Evolutionary conservation across 768 basidiomycete genomes (phyloP).

Genomic region (Boletus rex-veris): DNA sequence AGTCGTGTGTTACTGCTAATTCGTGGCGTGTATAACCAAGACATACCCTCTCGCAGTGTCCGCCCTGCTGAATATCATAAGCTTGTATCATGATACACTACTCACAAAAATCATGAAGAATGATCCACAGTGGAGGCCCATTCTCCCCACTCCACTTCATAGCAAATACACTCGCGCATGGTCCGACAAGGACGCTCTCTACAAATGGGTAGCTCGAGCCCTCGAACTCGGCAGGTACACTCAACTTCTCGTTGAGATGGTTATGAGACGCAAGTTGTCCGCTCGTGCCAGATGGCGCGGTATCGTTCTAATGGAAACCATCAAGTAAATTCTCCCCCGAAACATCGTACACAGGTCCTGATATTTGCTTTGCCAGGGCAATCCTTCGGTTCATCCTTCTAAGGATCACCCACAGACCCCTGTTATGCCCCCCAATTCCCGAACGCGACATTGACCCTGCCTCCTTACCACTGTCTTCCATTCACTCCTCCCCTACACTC

Average conservation of each 20-base stretch:
- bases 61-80: conserved; percentile 79
- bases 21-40: conserved; percentile 15
- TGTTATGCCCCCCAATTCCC: conserved; percentile 75
- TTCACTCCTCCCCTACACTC: conserved; percentile 56
- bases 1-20: conserved; percentile 38
- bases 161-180: conserved; percentile 89
- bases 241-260: conserved; percentile 90
- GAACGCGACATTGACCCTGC: conserved; percentile 86
- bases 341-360: background rate
- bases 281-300: conserved; percentile 67
- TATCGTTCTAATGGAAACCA: conserved; percentile 69
- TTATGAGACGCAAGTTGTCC: conserved; percentile 66
- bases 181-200: conserved; percentile 62
- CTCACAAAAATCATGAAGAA: conserved; percentile 61
- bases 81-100: conserved; percentile 95
- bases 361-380: conserved; percentile 47
- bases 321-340: conserved; percentile 62
- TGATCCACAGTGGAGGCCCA: conserved; percentile 67
- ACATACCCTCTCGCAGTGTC: conserved; percentile 55
- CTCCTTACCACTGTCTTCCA: conserved; percentile 51
- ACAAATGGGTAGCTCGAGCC: conserved; percentile 74
- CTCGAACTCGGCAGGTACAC: conserved; percentile 77
- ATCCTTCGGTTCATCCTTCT: conserved; percentile 71
- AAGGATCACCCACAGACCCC: conserved; percentile 69
- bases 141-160: conserved; percentile 75